Evolutionary conservation across 495 filamentous ascomycete species (phyloP), one percentile per base, ranked within the genome.

Genomic region (Penicillium alfredii): DNA sequence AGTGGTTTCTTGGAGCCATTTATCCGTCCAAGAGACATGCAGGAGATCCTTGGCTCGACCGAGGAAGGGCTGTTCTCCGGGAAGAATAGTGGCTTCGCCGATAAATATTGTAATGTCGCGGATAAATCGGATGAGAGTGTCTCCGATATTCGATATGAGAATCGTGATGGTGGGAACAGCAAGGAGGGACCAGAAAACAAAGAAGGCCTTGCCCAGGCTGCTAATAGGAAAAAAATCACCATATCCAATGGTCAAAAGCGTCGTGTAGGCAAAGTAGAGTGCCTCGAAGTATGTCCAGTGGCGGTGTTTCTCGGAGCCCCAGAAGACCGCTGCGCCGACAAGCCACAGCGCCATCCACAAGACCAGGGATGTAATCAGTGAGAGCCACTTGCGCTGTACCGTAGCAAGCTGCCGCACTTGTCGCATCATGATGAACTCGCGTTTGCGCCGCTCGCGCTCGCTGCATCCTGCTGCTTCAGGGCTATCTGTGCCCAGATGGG

Each of bases 171-270:
- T 77, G 1, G 88, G 88, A 2, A 95, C 65, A 2, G 88, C 86
- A 3, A 94, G 72, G 3, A 95, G 60, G 14, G 83, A 83, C 88
- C 88, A 94, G 45, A 93, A 81, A 8, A 94, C 86, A 61, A 92
- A 94, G 52, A 93, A 90, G 0, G 82, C 61, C 49, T 80, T 84
- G 1, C 82, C 85, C 2, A 78, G 68, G 44, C 84, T 86, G 20
- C 77, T 84, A 6, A 74, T 59, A 0, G 81, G 84, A 19, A 73
- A 76, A 19, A 80, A 67, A 43, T 94, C 86, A 3, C 88, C 88
- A 47, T 88, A 95, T 0, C 88, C 88, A 33, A 95, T 86, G 1
- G 88, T 94, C 4, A 89, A 67, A 21, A 94, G 71, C 3, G 78
- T 77, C 3, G 78, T 78, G 53, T 86, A 94, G 3, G 82, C 58